Conservation (phyloP, 306 rosid genomes). For the Corylus americana region DNA sequence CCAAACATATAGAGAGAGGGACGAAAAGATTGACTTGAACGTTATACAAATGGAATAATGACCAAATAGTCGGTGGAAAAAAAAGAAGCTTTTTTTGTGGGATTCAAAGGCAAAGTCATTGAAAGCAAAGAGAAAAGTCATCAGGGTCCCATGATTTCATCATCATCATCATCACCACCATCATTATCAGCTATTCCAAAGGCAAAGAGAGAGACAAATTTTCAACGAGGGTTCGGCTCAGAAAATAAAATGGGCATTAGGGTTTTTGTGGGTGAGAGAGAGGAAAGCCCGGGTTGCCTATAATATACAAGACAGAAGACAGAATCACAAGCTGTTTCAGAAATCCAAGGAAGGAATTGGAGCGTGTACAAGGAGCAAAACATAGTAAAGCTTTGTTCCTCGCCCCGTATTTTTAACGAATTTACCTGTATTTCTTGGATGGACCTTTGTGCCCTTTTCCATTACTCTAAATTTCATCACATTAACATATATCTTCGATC, state of each 20-base stretch:
- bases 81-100: slow-evolving; percentile 15
- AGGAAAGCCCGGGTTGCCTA: slow-evolving; percentile 32
- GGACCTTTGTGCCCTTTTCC: not conserved
- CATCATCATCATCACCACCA: not conserved
- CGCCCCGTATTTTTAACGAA: slow-evolving; percentile 22
- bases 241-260: not conserved
- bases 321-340: not conserved
- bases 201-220: not conserved
- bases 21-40: slow-evolving; percentile 49
- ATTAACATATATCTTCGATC: too few species aligned
- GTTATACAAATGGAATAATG: not conserved
- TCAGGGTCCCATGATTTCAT: slow-evolving; percentile 11
- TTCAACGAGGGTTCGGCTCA: not conserved
- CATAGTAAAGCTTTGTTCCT: not conserved
- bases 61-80: slow-evolving; percentile 25
- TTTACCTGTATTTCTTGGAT: slow-evolving; percentile 12
- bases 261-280: not conserved
- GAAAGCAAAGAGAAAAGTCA: slow-evolving; percentile 20
- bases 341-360: not conserved
- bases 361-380: not conserved
- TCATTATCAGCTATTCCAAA: not conserved
- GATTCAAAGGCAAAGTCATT: slow-evolving; percentile 37
- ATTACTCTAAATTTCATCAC: not conserved
- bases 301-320: slow-evolving; percentile 4
- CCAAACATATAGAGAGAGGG: slow-evolving; percentile 21